Conservation (phyloP, 1,284 basidiomycete genomes). For the Ustilago cynodontis region DNA sequence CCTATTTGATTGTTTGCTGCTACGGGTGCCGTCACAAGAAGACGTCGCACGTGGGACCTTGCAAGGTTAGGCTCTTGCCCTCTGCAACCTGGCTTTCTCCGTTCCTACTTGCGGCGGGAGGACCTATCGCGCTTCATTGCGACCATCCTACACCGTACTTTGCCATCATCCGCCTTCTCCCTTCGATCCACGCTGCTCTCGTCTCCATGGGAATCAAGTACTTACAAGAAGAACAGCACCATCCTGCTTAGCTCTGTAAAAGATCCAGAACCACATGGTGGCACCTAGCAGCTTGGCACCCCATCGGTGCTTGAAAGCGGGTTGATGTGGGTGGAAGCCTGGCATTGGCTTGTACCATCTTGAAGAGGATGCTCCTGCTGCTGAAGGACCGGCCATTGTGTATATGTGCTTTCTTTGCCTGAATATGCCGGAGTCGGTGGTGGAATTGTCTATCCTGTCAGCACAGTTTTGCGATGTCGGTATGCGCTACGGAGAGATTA, state of each 20-base stretch:
- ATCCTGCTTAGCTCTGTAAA: slow-evolving; percentile 68
- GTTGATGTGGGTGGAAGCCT: slow-evolving; percentile 66
- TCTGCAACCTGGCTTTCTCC: background rate
- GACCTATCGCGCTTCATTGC: background rate
- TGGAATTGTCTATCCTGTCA: background rate
- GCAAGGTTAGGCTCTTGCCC: background rate
- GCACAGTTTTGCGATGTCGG: background rate
- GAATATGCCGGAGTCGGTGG: background rate
- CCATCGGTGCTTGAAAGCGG: slow-evolving; percentile 63
- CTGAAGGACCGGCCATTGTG: slow-evolving; percentile 34
- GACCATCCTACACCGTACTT: background rate
- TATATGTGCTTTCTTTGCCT: background rate
- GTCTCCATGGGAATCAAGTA: slow-evolving; percentile 5
- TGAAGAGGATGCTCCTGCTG: slow-evolving; percentile 25
- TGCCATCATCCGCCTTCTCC: background rate
- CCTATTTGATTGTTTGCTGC: background rate
- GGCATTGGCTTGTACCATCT: slow-evolving; percentile 62
- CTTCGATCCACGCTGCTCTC: too few relatives aligned
- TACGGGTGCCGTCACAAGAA: too few relatives aligned
- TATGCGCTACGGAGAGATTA: background rate
- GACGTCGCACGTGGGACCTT: too few relatives aligned
- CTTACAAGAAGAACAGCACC: slow-evolving; percentile 68
- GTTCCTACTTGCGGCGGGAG: background rate
- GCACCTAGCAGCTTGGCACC: slow-evolving; percentile 66
- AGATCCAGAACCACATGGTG: slow-evolving; percentile 70